A percentile compares a stretch with the other conserved stretches of the same genome.
phyloP scores from a whole-genome alignment of 2,329 filamentous ascomycete genomes.

The Magnaporthiopsis poae region DNA sequence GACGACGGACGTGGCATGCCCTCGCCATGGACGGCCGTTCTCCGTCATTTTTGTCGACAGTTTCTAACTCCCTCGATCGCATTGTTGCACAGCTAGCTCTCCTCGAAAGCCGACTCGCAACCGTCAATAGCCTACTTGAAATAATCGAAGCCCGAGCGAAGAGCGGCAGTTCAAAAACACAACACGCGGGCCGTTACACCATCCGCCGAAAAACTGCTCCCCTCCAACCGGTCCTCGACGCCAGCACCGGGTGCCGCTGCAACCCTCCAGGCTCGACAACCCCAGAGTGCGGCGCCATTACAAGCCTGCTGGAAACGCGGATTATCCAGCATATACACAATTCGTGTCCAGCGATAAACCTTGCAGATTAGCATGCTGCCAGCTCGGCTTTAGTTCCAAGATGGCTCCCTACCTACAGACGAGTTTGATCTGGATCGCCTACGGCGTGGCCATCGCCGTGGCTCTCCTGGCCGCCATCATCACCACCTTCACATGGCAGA shows the following conservation, averaged over 20 bases:
- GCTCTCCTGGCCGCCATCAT: slow-evolving; percentile 68
- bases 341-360: not conserved
- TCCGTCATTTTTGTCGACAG: not conserved
- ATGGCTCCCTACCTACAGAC: slow-evolving; percentile 57
- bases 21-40: not conserved
- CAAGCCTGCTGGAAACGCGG: not conserved
- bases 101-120: not conserved
- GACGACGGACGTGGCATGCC: not conserved
- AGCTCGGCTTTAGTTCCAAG: not conserved
- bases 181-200: not conserved
- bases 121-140: not conserved
- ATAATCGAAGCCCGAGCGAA: not conserved
- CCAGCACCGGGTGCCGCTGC: not conserved
- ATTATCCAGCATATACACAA: not conserved
- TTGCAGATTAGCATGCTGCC: not conserved
- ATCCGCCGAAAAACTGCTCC: not conserved
- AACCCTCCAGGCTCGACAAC: not conserved
- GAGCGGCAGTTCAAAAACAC: not conserved
- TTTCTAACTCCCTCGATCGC: not conserved
- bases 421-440: slow-evolving; percentile 89
- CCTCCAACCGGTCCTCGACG: not conserved
- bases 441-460: slow-evolving; percentile 69
- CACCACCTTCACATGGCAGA: slow-evolving; percentile 87
- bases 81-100: not conserved
- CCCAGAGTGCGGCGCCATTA: not conserved